Conservation (phyloP, 805 yeast genomes). For the Alloascoidea hylecoeti region DNA sequence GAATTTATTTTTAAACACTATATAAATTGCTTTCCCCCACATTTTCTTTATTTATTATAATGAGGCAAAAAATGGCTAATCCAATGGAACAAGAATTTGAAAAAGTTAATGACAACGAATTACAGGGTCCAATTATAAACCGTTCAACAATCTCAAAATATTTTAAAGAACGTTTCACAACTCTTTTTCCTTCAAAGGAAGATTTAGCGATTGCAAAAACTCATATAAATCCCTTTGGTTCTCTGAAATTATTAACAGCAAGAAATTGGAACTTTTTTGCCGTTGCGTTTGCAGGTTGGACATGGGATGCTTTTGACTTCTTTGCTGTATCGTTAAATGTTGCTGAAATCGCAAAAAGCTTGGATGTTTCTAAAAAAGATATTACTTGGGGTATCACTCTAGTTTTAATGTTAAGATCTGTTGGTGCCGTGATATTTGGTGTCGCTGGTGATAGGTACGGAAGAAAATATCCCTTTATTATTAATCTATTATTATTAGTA, state of each 20-base stretch:
- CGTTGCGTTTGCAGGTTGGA: slow-evolving; percentile 53
- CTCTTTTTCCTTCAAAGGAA: too few relatives aligned
- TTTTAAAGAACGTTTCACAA: too few relatives aligned
- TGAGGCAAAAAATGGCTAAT: too few relatives aligned
- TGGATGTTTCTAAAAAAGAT: slow-evolving; percentile 28
- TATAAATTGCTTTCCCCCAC: too few relatives aligned
- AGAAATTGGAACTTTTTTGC: slow-evolving; percentile 48
- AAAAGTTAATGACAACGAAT: too few relatives aligned
- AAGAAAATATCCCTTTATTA: slow-evolving; percentile 49
- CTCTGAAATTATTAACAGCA: slow-evolving; percentile 29
- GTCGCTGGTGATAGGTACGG: slow-evolving; percentile 45
- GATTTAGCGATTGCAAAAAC: too few relatives aligned
- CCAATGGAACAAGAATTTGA: too few relatives aligned
- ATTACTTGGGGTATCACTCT: slow-evolving; percentile 65
- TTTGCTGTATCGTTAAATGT: slow-evolving; percentile 48
- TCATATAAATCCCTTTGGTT: slow-evolving; percentile 59
- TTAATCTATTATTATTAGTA: slow-evolving; percentile 34
- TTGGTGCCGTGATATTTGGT: slow-evolving; percentile 60
- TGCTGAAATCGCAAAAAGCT: slow-evolving; percentile 30
- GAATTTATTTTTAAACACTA: too few relatives aligned
- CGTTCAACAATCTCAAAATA: too few relatives aligned
- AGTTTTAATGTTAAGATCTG: slow-evolving; percentile 57
- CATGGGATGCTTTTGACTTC: slow-evolving; percentile 62
- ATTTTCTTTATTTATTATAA: too few relatives aligned
- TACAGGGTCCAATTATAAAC: too few relatives aligned